A percentile compares a stretch with the other conserved stretches of the same genome.
Conservation (phyloP, 768 basidiomycete genomes). For the Panus rudis region DNA sequence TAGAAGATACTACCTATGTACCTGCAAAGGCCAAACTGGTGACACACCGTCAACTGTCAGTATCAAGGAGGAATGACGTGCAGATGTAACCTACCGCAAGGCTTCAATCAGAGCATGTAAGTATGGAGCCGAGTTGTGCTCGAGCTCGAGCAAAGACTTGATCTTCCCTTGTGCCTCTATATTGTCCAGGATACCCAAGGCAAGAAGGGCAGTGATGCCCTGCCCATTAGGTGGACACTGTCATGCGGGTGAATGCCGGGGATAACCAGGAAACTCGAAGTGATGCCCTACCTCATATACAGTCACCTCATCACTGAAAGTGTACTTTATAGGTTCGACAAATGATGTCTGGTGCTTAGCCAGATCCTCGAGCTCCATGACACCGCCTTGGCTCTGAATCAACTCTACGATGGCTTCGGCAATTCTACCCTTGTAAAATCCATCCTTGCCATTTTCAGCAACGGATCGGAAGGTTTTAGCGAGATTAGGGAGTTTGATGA, state of each 20-base stretch:
- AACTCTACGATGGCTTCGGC: constrained; percentile 88
- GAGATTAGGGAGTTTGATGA: constrained; percentile 74
- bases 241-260: not conserved
- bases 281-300: constrained; percentile 58
- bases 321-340: constrained; percentile 89
- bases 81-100: constrained; percentile 46
- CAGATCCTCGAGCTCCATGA: constrained; percentile 93
- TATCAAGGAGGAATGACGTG: too few species aligned
- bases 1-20: not conserved
- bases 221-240: constrained; percentile 97
- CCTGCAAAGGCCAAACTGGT: constrained; percentile 9
- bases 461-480: constrained; percentile 79
- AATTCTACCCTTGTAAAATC: constrained; percentile 89
- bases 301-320: constrained; percentile 78
- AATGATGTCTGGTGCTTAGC: constrained; percentile 72
- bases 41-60: not conserved
- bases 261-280: not conserved
- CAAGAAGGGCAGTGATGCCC: constrained; percentile 89
- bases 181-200: constrained; percentile 86
- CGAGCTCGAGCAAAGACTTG: constrained; percentile 65
- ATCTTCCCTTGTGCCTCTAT: constrained; percentile 71
- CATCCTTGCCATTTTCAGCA: constrained; percentile 77
- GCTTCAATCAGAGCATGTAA: constrained; percentile 84
- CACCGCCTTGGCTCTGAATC: constrained; percentile 78
- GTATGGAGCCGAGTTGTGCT: constrained; percentile 89